Base-by-base conservation (phyloP, 1,139 yeast species). In the Suhomyces yuchorum region DNA sequence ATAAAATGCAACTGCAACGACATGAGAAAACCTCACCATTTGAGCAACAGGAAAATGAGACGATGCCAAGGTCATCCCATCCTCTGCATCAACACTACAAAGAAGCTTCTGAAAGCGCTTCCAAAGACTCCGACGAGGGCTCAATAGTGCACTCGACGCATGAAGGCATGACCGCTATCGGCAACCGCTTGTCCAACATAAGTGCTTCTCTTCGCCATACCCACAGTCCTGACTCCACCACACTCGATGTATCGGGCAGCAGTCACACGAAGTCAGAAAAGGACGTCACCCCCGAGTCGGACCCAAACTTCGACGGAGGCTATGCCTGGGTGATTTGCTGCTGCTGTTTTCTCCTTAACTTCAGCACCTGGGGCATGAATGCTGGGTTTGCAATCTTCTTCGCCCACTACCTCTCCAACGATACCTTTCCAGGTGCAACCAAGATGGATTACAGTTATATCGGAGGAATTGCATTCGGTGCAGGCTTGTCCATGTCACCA, bases 301-400 rank as follows among this genome's bases (percentile, higher is more conserved):
- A 49, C 22, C 43, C 45, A 23, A 42, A 48, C 17, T 35, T 46
- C 18, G 82, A 78, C 50, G 72, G 71, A 7, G 84, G 84, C 0
- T 74, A 77, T 55, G 82, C 81, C 2, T 75, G 82, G 74, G 63
- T 74, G 1, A 62, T 76, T 9, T 73, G 77, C 24, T 59, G 75
- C 34, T 75, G 76, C 1, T 66, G 70, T 22, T 70, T 75, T 50
- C 49, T 75, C 4, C 59, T 77, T 23, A 74, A 75, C 63, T 72
- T 77, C 39, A 61, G 72, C 49, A 73, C 82, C 0, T 79, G 80
- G 75, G 85, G 84, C 1, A 75, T 77, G 75, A 77, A 78, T 49
- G 71, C 79, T 32, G 79, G 82, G 4, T 80, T 70, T 62, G 82
- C 82, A 22, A 69, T 79, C n/a, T 80, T 76, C 53, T 77, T 79